Conservation (phyloP, 768 basidiomycete genomes). For the Pleurotus cornucopiae region DNA sequence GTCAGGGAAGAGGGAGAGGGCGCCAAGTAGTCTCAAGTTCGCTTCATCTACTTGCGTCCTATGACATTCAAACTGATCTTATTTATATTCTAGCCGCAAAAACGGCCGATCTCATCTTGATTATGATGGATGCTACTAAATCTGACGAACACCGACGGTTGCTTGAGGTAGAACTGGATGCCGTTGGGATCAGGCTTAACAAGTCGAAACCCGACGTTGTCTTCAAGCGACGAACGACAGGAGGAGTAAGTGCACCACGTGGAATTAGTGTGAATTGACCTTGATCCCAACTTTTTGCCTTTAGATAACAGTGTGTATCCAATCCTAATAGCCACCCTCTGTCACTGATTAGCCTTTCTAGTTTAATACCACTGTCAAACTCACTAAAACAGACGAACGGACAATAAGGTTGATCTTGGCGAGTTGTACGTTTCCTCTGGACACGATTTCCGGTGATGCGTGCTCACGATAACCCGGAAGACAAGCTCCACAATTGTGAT, state of each 20-base stretch:
- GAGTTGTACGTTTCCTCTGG: conserved; percentile 51
- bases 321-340: neutral
- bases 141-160: conserved; percentile 86
- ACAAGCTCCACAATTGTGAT: conserved; percentile 92
- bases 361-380: conserved; percentile 88
- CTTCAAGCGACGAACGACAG: conserved; percentile 90
- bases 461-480: conserved; percentile 28
- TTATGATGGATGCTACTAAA: conserved; percentile 93
- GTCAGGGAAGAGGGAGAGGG: conserved; percentile 87
- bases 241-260: conserved; percentile 59
- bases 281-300: too few species aligned
- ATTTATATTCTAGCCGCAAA: conserved; percentile 54
- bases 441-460: neutral
- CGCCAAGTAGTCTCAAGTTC: conserved; percentile 92
- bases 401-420: conserved; percentile 92
- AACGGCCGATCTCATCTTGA: conserved; percentile 88
- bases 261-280: too few species aligned
- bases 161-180: conserved; percentile 91
- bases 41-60: conserved; percentile 14
- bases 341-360: conserved; percentile 17
- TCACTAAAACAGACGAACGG: conserved; percentile 93
- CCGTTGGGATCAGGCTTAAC: conserved; percentile 94
- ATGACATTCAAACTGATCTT: neutral
- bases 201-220: conserved; percentile 88
- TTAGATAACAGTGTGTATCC: too few species aligned